These are phyloP conservation scores for Alternaria postmessia DNA, from an alignment of 2,329 filamentous ascomycete species.

Conservation along the genomic window DNA sequence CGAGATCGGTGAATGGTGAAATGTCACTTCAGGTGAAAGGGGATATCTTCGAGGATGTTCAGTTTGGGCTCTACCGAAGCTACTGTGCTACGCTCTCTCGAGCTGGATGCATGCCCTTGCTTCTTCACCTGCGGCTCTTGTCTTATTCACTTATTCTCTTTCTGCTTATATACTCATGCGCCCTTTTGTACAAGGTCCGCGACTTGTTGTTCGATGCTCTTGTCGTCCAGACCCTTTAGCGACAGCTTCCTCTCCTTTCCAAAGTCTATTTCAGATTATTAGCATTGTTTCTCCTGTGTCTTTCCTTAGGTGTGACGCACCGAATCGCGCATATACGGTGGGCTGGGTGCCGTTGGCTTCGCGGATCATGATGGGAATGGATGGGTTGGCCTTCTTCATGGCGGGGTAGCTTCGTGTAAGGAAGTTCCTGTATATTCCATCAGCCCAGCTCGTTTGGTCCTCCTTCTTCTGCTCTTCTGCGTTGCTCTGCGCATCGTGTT, in stretches of 20 bases:
- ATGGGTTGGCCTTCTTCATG: conserved; percentile 99
- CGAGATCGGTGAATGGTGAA: background rate
- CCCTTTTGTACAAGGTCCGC: conserved; percentile 65
- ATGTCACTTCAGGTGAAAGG: background rate
- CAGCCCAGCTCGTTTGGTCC: conserved; percentile 7
- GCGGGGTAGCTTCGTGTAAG: conserved; percentile 90
- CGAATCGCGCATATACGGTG: conserved; percentile 90
- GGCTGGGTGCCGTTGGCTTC: conserved; percentile 87
- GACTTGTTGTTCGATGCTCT: conserved; percentile 74
- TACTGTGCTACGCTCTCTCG: background rate
- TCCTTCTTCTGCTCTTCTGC: background rate
- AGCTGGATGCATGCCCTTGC: background rate
- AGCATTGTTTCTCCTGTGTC: background rate
- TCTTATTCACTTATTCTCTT: background rate
- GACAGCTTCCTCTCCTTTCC: conserved; percentile 73
- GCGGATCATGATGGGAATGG: conserved; percentile 91
- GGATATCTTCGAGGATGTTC: background rate
- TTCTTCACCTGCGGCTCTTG: background rate
- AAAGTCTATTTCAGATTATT: conserved; percentile 58
- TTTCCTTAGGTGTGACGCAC: conserved; percentile 58
- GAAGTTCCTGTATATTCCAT: conserved; percentile 72
- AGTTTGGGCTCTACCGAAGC: conserved; percentile 1
- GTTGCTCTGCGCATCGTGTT: background rate
- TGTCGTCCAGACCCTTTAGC: conserved; percentile 72
- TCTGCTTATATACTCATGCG: conserved; percentile 2